Base-by-base conservation (phyloP, 2,329 filamentous ascomycete species). In the Colletotrichum somersetense region DNA sequence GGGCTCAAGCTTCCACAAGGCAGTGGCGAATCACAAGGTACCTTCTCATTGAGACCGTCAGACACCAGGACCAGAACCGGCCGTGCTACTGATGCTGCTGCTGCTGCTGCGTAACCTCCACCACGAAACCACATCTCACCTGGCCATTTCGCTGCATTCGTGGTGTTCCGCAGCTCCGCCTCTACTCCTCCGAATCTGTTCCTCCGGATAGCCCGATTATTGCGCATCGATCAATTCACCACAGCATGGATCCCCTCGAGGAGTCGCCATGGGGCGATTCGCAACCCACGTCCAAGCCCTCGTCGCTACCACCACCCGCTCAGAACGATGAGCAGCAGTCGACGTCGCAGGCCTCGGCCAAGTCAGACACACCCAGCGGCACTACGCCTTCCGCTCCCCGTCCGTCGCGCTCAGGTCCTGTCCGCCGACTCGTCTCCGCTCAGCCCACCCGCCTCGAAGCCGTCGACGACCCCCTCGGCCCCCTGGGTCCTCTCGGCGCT, bases 401-500 rank as follows among this genome's bases (percentile, higher is more conserved):
- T 42, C 80, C 84, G 14, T 84, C 84, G 35, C 85, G 86, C 74
- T 79, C 82, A n/a, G 81, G 79, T 4, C 86, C 86, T 48, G 69
- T 72, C 20, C 89, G 91, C 75, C 89, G 91, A 74, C 85, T 94
- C 78, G 91, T 91, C 76, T 62, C 59, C 20, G 91, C 91, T 71
- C 92, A 95, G 79, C 89, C 92, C 40, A 95, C 93, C 58, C 91
- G 91, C 66, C 91, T 96, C 73, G 91, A 96, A 82, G 92, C 91
- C 73, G 91, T 94, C 75, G 89, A 91, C 53, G 92, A 95, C 79
- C 92, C 92, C 67, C 88, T 95, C 57, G 94, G 93, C 1, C 93
- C 93, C 30, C 85, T 97, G 63, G 93, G 93, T 71, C 91, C 91
- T 66, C 81, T 91, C 12, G 88, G 89, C 55, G 87, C 87, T 71